Evolutionary conservation across 345 rosid species (phyloP).

Genomic region (Citrus cavaleriei): DNA sequence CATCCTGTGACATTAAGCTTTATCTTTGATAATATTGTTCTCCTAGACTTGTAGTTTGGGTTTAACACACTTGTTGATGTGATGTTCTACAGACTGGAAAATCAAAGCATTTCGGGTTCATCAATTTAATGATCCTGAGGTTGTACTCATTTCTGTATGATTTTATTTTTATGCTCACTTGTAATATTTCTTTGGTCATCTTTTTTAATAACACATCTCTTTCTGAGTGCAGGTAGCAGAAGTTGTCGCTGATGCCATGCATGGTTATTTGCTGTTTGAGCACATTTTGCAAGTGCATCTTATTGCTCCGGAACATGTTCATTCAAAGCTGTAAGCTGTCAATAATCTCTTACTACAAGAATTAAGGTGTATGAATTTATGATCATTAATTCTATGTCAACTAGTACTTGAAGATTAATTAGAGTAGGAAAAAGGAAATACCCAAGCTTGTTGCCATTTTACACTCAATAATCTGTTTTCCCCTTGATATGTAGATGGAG

Average conservation of each 20-base stretch:
- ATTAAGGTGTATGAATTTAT: not conserved
- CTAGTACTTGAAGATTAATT: not conserved
- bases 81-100: conserved; percentile 73
- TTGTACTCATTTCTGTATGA: conserved; percentile 8
- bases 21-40: not conserved
- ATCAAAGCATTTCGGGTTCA: conserved; percentile 91
- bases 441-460: not conserved
- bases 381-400: not conserved
- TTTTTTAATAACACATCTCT: conserved; percentile 5
- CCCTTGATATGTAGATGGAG: conserved; percentile 55
- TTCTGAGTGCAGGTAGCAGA: conserved; percentile 70
- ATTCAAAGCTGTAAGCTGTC: conserved; percentile 65
- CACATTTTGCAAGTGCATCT: conserved; percentile 76
- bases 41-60: not conserved
- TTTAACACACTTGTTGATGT: not conserved
- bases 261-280: conserved; percentile 79
- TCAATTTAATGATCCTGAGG: conserved; percentile 83
- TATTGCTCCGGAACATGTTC: conserved; percentile 62
- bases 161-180: not conserved
- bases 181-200: not conserved
- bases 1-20: not conserved
- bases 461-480: conserved; percentile 1
- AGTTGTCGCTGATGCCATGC: conserved; percentile 89
- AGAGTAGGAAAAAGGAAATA: not conserved
- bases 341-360: not conserved